A percentile compares a stretch with the other conserved stretches of the same genome.
Conservation (phyloP, 1,139 yeast genomes). For the Yamadazyma jaroonii region DNA sequence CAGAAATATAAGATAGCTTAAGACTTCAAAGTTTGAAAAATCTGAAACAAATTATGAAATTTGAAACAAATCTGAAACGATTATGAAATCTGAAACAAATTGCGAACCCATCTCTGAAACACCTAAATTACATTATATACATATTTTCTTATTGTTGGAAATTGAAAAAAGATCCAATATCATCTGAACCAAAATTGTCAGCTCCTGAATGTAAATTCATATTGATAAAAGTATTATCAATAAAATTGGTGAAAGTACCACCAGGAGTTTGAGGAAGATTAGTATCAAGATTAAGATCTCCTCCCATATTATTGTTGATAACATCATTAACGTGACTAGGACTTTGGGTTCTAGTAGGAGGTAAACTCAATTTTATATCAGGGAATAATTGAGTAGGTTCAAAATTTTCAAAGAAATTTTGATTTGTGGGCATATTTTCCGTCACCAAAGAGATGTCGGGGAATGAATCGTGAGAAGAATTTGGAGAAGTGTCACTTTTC, state of each 20-base stretch:
- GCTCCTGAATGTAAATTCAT: conserved; percentile 46
- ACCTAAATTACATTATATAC: not conserved
- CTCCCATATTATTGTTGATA: conserved; percentile 3
- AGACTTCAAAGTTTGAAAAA: no score
- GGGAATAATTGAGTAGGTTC: conserved; percentile 53
- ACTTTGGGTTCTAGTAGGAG: conserved; percentile 40
- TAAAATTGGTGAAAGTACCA: conserved; percentile 35
- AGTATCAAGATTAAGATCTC: not conserved
- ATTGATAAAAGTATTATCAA: conserved; percentile 42
- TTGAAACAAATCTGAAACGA: no score
- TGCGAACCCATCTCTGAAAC: no score
- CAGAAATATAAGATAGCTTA: no score
- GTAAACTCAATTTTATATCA: conserved; percentile 29
- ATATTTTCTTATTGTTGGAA: conserved; percentile 3
- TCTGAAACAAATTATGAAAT: no score
- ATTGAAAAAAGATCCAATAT: conserved; percentile 34
- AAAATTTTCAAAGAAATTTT: conserved; percentile 44
- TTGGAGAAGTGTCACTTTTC: conserved; percentile 32
- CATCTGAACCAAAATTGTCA: conserved; percentile 30
- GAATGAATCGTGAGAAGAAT: conserved; percentile 39
- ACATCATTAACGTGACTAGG: conserved; percentile 10
- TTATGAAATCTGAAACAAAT: no score
- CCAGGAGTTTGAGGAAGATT: conserved; percentile 29
- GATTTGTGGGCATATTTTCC: conserved; percentile 39
- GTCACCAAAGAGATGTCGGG: conserved; percentile 49